These are phyloP conservation scores for Pisolithus albus DNA, from an alignment of 768 basidiomycete genomes.

Conservation along the genomic window DNA sequence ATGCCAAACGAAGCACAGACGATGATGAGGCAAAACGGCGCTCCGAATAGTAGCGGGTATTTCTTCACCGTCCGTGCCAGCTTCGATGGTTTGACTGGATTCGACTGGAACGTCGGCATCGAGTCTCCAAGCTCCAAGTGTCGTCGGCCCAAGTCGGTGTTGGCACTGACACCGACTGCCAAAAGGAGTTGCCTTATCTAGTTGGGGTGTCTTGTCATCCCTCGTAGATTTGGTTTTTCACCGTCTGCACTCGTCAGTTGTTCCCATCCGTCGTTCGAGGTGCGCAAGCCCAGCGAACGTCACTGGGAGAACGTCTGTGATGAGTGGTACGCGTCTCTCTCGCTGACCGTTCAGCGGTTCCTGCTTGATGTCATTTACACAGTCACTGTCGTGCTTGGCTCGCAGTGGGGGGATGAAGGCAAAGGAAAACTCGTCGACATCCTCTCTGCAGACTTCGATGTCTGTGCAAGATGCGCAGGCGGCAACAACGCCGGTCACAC, in stretches of 20 bases:
- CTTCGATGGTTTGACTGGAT: slow-evolving; percentile 36
- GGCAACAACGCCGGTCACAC: slow-evolving; percentile 99
- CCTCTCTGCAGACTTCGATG: slow-evolving; percentile 78
- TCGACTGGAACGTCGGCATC: slow-evolving; percentile 49
- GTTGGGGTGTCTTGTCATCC: neutral
- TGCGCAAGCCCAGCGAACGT: neutral
- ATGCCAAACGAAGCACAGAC: slow-evolving; percentile 84
- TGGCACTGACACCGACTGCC: neutral
- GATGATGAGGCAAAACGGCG: slow-evolving; percentile 81
- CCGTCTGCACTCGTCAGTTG: slow-evolving; percentile 7
- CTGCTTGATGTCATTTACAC: slow-evolving; percentile 5
- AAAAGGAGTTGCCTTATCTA: neutral
- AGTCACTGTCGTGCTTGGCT: slow-evolving; percentile 74
- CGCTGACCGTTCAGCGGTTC: slow-evolving; percentile 1
- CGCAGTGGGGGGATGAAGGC: slow-evolving; percentile 92
- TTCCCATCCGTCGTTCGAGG: slow-evolving; percentile 1
- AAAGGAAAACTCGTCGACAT: slow-evolving; percentile 98
- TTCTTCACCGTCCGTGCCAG: slow-evolving; percentile 42
- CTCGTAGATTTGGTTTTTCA: neutral
- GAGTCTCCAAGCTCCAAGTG: neutral
- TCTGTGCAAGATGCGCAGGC: slow-evolving; percentile 95
- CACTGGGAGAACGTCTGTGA: slow-evolving; percentile 8
- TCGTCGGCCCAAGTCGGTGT: neutral
- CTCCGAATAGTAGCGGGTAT: slow-evolving; percentile 71
- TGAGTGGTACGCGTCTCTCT: slow-evolving; percentile 16